phyloP scores from a whole-genome alignment of 805 yeast genomes.

The Candida odintsovae region DNA sequence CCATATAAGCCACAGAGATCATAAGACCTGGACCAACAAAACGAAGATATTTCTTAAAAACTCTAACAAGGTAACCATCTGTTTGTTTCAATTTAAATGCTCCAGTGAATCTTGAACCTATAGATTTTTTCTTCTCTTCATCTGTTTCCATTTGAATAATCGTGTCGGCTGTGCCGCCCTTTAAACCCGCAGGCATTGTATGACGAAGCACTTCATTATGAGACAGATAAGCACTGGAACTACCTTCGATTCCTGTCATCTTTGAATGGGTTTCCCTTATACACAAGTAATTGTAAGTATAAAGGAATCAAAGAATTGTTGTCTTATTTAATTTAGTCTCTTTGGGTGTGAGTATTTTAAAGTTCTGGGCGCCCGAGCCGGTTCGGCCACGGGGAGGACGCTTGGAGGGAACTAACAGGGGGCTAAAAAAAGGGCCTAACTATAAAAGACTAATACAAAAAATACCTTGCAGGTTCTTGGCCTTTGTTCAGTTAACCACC shows the following conservation, averaged over 20 bases:
- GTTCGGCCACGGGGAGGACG: no score
- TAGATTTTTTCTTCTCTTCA: background rate
- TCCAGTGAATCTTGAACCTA: background rate
- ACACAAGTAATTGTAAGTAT: no score
- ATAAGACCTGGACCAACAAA: slow-evolving; percentile 87
- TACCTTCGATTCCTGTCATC: background rate
- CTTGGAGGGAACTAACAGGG: no score
- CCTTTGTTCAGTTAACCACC: no score
- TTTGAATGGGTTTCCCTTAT: no score
- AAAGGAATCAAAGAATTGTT: no score
- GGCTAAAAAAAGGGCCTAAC: no score
- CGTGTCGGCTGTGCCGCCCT: background rate
- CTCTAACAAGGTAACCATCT: slow-evolving; percentile 15
- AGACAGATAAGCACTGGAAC: slow-evolving; percentile 6
- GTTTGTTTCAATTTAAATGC: slow-evolving; percentile 12
- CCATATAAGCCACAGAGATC: slow-evolving; percentile 89
- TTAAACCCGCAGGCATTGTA: slow-evolving; percentile 16
- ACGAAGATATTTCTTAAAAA: slow-evolving; percentile 47
- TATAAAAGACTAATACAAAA: no score
- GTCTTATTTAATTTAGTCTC: no score
- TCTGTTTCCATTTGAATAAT: background rate
- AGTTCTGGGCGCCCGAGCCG: no score
- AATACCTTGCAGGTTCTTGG: no score
- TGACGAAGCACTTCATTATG: slow-evolving; percentile 12
- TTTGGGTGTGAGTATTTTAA: no score